Base-by-base conservation (phyloP, 345 rosid species). In the Lagerstroemia speciosa region DNA sequence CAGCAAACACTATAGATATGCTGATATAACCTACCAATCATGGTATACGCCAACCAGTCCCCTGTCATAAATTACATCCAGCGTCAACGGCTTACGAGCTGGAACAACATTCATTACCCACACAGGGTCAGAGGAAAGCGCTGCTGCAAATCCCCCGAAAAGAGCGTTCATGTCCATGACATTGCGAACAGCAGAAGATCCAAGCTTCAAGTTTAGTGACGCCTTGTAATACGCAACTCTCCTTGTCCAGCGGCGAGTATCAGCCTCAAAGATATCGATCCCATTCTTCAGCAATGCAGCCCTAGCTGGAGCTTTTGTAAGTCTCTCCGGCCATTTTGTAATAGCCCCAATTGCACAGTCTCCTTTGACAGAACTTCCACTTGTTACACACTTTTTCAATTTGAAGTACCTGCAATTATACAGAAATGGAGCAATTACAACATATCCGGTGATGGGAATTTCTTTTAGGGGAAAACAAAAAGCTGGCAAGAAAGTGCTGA, bases 91-190 rank as follows among this genome's bases (percentile, higher is more conserved):
- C 78, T 88, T 90, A 67, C 81, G 79, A 81, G 93, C 83, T 71
- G 99, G 96, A 76, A 92, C 84, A 57, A 86, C 93, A 84, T 92
- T 94, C 98, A 92, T 88, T 74, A 90, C 96, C 98, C 99, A 94
- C 63, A 89, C 87, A 71, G 91, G 87, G 71, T 91, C 93, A 68
- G 92, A 84, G 67, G 70, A 52, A 62, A 92, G 81, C 53, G 98
- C 88, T 68, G 98, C 96, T 0, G 98, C 96, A 83, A 94, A 91
- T 69, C 98, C 91, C 57, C 99, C 99, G 22, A 94, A 87, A 79
- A 91, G 79, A 22, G 99, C 92, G 70, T 89, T 92, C 99, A 94
- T 92, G 73, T 94, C 99, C 96, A 94, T 88, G 71, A 88, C 73
- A 67, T 94, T 94, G 77, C 96, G 97, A 40, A 88, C 72, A 67